phyloP scores from a whole-genome alignment of 352 stramenopile species.

The Phytophthora chlamydospora region DNA sequence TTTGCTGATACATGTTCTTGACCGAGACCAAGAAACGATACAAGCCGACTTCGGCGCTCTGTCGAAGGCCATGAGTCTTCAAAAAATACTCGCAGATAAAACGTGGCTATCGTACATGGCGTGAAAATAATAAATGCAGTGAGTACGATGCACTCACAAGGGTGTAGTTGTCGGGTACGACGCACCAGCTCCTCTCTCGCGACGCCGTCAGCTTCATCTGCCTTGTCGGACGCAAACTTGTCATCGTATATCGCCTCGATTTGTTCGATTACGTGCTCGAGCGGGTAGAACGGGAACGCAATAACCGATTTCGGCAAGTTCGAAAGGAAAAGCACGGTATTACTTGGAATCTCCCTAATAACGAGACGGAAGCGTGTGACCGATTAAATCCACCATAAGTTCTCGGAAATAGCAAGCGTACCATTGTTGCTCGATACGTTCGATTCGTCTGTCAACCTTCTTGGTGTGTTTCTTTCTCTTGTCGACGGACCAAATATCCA shows the following conservation, averaged over 20 bases:
- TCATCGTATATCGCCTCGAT: slow-evolving; percentile 84
- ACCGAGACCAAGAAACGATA: slow-evolving; percentile 77
- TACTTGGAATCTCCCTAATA: slow-evolving; percentile 52
- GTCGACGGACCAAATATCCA: slow-evolving; percentile 66
- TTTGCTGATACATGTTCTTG: slow-evolving; percentile 55
- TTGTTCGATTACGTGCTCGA: slow-evolving; percentile 53
- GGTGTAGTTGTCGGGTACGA: neutral
- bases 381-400: neutral
- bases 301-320: slow-evolving; percentile 77
- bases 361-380: neutral
- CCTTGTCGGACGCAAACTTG: slow-evolving; percentile 67
- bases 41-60: slow-evolving; percentile 68
- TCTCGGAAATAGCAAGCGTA: slow-evolving; percentile 10
- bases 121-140: too few relatives aligned
- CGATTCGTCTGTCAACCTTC: slow-evolving; percentile 43
- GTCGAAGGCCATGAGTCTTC: slow-evolving; percentile 64
- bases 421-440: slow-evolving; percentile 61
- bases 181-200: slow-evolving; percentile 56
- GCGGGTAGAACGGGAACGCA: slow-evolving; percentile 68
- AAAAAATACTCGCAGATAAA: slow-evolving; percentile 82
- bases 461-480: slow-evolving; percentile 55
- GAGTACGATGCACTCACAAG: neutral
- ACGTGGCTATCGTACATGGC: slow-evolving; percentile 36
- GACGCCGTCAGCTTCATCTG: slow-evolving; percentile 66
- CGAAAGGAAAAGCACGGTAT: slow-evolving; percentile 66